These are phyloP conservation scores for Fusarium subglutinans DNA, from an alignment of 2,329 filamentous ascomycete genomes.

Conservation along the genomic window DNA sequence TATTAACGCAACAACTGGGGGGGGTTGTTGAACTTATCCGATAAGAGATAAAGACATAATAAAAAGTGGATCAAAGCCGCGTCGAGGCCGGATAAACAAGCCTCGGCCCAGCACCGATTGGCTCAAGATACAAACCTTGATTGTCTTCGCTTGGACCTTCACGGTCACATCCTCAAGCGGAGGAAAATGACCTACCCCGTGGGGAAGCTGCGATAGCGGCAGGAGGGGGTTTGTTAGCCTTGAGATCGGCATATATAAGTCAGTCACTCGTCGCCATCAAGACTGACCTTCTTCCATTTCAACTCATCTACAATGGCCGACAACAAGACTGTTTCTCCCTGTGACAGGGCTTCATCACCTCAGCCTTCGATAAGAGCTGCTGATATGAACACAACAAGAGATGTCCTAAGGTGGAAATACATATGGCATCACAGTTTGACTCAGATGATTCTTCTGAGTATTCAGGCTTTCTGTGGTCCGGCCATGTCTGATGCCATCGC, in stretches of 20 bases:
- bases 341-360: not conserved
- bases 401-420: constrained; percentile 2
- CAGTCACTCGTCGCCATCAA: not conserved
- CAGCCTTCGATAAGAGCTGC: not conserved
- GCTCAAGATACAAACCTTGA: not conserved
- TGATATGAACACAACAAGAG: not conserved
- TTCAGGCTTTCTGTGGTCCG: constrained; percentile 9
- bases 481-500: constrained; percentile 16
- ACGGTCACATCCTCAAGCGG: not conserved
- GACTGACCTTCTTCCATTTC: no score
- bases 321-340: not conserved
- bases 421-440: constrained; percentile 15
- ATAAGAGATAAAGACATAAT: not conserved
- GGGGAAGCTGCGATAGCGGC: not conserved
- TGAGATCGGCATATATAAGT: not conserved
- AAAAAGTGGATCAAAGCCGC: not conserved
- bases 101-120: not conserved
- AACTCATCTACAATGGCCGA: not conserved
- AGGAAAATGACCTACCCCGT: not conserved
- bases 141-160: constrained; percentile 1
- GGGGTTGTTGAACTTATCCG: not conserved
- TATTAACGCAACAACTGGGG: no score
- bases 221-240: not conserved
- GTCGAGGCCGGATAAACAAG: not conserved
- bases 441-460: constrained; percentile 15